Conservation (phyloP, 2,329 filamentous ascomycete species). For the Botryotinia narcissicola region DNA sequence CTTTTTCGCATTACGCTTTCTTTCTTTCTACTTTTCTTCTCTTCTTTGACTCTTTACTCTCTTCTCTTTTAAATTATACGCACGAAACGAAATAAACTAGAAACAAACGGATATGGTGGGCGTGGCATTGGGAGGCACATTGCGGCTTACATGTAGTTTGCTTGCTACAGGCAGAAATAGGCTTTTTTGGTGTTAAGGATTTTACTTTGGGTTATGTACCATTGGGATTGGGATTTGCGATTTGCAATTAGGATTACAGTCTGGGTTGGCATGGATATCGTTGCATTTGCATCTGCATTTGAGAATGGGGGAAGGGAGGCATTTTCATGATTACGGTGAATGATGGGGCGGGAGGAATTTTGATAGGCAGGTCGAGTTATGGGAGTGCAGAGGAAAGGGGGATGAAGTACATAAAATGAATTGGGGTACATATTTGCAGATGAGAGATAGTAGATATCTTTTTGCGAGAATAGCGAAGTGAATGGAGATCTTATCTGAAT, state of each 20-base stretch:
- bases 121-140: conserved; percentile 4
- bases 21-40: neutral
- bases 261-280: neutral
- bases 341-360: neutral
- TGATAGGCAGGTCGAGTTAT: neutral
- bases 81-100: conserved; percentile 12
- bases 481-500: neutral
- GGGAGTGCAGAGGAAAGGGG: neutral
- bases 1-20: neutral
- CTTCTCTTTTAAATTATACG: neutral
- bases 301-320: neutral
- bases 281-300: conserved; percentile 8
- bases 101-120: neutral
- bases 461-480: neutral
- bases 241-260: neutral
- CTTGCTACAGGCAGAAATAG: neutral
- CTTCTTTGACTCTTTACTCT: neutral
- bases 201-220: neutral
- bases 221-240: neutral
- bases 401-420: neutral
- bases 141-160: neutral
- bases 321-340: neutral
- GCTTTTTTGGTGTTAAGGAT: neutral
- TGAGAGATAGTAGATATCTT: neutral
- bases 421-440: neutral